These are phyloP conservation scores for Kitagawia praeruptora DNA, from an alignment of 129 eudicot species.

Conservation along the genomic window DNA sequence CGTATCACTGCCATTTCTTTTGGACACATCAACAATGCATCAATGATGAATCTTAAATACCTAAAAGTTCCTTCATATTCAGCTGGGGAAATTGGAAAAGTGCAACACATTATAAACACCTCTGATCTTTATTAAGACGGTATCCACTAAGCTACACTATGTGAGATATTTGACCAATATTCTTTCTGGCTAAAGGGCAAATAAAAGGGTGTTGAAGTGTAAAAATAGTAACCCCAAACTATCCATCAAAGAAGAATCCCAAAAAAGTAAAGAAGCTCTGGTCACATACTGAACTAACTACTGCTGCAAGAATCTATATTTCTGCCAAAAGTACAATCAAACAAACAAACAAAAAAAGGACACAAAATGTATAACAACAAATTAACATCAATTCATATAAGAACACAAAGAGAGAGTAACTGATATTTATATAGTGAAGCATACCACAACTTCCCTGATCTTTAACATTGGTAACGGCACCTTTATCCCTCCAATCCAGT, in stretches of 20 bases:
- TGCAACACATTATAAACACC: background rate
- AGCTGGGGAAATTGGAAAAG: background rate
- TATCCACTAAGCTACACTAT: background rate
- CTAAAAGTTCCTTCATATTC: background rate
- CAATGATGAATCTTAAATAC: background rate
- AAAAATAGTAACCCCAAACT: background rate
- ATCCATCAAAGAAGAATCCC: background rate
- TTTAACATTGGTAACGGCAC: conserved; percentile 87
- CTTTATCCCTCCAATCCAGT: conserved; percentile 81
- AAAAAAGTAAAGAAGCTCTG: background rate
- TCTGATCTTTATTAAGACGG: background rate
- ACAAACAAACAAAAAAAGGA: background rate
- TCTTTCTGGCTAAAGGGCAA: background rate
- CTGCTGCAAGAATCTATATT: background rate
- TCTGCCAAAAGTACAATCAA: background rate
- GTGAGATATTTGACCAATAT: background rate
- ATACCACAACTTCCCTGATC: conserved; percentile 97
- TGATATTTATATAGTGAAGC: background rate
- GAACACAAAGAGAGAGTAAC: background rate
- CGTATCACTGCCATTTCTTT: background rate
- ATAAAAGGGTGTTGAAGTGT: background rate
- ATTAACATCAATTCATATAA: background rate
- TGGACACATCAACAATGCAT: background rate
- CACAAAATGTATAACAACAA: background rate
- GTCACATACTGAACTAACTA: background rate